Evolutionary conservation across 805 yeast genomes (phyloP).

Genomic region (Lipomyces starkeyi): DNA sequence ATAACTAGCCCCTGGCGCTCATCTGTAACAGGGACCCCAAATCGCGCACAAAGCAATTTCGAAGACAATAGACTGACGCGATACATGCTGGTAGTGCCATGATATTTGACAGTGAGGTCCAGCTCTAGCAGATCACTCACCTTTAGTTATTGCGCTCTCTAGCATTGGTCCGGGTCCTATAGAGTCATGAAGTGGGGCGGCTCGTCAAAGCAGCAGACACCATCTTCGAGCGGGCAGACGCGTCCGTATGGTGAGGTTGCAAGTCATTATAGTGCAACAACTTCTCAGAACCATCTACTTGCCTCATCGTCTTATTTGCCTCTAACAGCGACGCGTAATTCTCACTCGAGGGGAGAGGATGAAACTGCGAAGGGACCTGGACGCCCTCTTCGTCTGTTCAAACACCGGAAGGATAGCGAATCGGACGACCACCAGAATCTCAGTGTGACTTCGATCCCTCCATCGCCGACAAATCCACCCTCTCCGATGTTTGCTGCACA

Average conservation of each 20-base stretch:
- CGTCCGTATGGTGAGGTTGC: background rate
- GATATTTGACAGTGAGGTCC: background rate
- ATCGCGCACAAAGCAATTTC: background rate
- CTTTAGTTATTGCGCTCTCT: background rate
- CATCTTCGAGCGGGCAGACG: background rate
- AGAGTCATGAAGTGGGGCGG: constrained; percentile 24
- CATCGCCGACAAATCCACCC: constrained; percentile 10
- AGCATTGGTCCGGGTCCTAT: background rate
- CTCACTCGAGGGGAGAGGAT: background rate
- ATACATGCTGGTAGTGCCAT: background rate
- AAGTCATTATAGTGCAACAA: background rate
- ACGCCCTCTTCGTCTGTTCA: constrained; percentile 25
- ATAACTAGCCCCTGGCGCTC: background rate
- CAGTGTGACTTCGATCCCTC: constrained; percentile 4
- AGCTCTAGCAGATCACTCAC: background rate
- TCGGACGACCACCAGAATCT: background rate
- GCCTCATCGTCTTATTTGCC: background rate
- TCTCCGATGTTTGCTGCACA: constrained; percentile 5
- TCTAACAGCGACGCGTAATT: background rate
- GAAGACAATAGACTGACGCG: background rate
- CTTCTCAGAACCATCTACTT: background rate
- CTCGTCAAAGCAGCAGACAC: constrained; percentile 17
- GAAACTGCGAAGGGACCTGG: background rate
- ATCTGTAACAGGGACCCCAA: background rate
- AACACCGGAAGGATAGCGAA: constrained; percentile 26